A percentile compares a stretch with the other conserved stretches of the same genome.
Evolutionary conservation across 345 rosid species (phyloP).

Genomic region (Geranium rotundifolium): DNA sequence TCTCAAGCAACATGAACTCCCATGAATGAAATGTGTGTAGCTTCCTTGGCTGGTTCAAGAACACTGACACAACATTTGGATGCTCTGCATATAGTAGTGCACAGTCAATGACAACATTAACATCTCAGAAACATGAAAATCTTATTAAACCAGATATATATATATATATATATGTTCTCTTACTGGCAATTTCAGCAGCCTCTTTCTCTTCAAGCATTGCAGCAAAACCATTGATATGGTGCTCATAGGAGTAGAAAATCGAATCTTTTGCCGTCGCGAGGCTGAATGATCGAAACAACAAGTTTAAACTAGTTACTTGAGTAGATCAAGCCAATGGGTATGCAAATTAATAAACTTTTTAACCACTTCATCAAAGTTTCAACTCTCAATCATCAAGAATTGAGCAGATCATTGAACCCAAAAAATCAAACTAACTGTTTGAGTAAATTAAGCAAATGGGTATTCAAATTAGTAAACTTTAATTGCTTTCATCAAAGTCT

Average conservation of each 20-base stretch:
- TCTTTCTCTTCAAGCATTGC: constrained; percentile 35
- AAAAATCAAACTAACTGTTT: too few species aligned
- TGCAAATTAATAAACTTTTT: neutral
- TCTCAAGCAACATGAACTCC: constrained; percentile 32
- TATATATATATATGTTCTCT: neutral
- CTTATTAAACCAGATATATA: too few species aligned
- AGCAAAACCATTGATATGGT: constrained; percentile 43
- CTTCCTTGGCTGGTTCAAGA: constrained; percentile 18
- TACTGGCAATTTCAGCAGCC: constrained; percentile 27
- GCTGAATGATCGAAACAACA: constrained; percentile 11
- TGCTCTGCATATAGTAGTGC: constrained; percentile 14
- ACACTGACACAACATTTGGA: constrained; percentile 31
- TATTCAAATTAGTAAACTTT: too few species aligned
- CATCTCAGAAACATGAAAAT: neutral
- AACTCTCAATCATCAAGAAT: too few species aligned
- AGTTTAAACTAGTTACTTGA: neutral
- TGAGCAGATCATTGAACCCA: too few species aligned
- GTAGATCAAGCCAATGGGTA: neutral
- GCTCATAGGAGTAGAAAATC: constrained; percentile 36
- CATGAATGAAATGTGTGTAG: constrained; percentile 37
- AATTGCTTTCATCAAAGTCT: too few species aligned
- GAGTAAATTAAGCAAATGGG: too few species aligned
- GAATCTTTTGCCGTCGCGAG: constrained; percentile 26
- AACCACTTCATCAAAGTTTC: neutral
- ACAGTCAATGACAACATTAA: neutral